Evolutionary conservation across 2,329 filamentous ascomycete genomes (phyloP), one percentile per base, ranked within the genome.

Genomic region (Ceratocystiopsis brevicomis): DNA sequence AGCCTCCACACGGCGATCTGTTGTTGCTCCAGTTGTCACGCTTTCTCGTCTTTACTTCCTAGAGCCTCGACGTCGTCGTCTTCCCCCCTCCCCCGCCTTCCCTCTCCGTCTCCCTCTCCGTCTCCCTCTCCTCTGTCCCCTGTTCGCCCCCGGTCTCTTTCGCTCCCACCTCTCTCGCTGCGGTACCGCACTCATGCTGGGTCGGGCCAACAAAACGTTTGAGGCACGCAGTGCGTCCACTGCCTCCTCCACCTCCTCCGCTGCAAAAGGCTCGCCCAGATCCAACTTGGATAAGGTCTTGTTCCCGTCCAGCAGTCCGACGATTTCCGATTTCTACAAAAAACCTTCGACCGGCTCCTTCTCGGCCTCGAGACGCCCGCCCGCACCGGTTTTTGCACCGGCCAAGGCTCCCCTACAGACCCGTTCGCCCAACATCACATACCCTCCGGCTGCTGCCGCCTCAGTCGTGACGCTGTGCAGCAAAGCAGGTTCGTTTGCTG

Each of bases 231-330:
- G 33, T 30, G 19, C n/a, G 14, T 19, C 37, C 6, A 40, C 52
- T 56, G 48, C 40, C 17, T 32, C 45, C 13, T 53, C 59, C 44
- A 45, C 57, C 6, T 53, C 53, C 18, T 54, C 56, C n/a, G 43
- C 42, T n/a, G 46, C 38, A 11, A 58, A 58, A 41, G 49, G 53
- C 10, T 18, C 35, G 12, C 8, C 33, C 8, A 13, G 37, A 12
- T 12, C 37, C 37, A 50, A 55, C 40, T 54, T 70, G 38, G 57
- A 62, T 5, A 73, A 75, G 54, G 63, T 70, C 45, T 59, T 71
- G 15, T 72, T 76, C 49, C 65, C 71, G 4, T 74, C 73, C 1
- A 76, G 68, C 56, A 75, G 66, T 50, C 67, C 69, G 15, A 58
- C 67, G 46, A 47, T 50, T 35, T 25, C 43, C 14, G 42, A 46